These are phyloP conservation scores for Yarrowia osloensis DNA, from an alignment of 805 yeast genomes.

Conservation along the genomic window DNA sequence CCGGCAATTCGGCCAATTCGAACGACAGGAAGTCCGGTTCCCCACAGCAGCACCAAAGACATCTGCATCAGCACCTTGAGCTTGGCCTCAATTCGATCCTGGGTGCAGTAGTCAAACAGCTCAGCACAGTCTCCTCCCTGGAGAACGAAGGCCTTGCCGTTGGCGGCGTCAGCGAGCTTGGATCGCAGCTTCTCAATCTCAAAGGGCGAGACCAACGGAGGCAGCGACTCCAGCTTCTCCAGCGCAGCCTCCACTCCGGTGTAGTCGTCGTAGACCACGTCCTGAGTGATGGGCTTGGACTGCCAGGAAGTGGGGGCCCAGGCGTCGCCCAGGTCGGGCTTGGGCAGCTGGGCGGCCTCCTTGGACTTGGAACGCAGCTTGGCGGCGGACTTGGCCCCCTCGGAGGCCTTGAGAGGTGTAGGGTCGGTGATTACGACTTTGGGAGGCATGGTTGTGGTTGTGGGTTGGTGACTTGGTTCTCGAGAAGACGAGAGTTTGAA, in stretches of 20 bases:
- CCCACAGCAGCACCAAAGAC: conserved; percentile 50
- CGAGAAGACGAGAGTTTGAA: conserved; percentile 15
- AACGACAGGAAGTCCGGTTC: conserved; percentile 46
- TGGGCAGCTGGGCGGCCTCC: conserved; percentile 32
- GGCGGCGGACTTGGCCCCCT: conserved; percentile 45
- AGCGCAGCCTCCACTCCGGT: conserved; percentile 45
- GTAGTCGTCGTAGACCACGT: conserved; percentile 47
- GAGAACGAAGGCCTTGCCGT: conserved; percentile 48
- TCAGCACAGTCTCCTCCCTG: conserved; percentile 53
- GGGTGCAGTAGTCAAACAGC: conserved; percentile 48
- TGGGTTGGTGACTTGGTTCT: background rate
- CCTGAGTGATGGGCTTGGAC: conserved; percentile 47
- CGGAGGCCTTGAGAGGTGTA: conserved; percentile 43
- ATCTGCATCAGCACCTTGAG: conserved; percentile 48
- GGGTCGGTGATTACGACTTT: conserved; percentile 42
- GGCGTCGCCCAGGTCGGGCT: conserved; percentile 32
- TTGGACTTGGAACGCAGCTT: conserved; percentile 44
- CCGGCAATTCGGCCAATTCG: conserved; percentile 50
- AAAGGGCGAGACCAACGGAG: conserved; percentile 47
- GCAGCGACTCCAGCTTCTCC: conserved; percentile 47
- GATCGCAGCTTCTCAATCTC: conserved; percentile 44
- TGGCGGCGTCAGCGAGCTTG: conserved; percentile 46
- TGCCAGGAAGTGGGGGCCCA: conserved; percentile 51
- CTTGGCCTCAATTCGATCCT: conserved; percentile 46
- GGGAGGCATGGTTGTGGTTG: conserved; percentile 34